A percentile compares a stretch with the other conserved stretches of the same genome.
Conservation (phyloP, 257 asterid species). For the Solanum etuberosum region DNA sequence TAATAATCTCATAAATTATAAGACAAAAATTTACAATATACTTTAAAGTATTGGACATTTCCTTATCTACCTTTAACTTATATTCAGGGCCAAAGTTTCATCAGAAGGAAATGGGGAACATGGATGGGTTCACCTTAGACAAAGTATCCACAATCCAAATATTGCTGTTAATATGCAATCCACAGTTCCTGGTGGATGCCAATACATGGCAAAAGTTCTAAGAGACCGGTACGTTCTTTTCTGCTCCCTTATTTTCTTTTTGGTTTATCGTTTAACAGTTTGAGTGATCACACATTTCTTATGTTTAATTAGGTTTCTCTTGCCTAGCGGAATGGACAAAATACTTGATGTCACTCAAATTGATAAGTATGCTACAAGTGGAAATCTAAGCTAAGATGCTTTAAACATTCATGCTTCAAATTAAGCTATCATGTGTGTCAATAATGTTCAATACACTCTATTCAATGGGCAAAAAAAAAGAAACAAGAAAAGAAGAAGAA, state of each 20-base stretch:
- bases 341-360: slow-evolving; percentile 55
- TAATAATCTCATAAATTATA: background rate
- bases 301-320: slow-evolving; percentile 46
- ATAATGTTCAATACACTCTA: background rate
- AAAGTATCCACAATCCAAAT: slow-evolving; percentile 93
- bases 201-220: slow-evolving; percentile 46
- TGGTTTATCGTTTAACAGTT: background rate
- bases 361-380: slow-evolving; percentile 36
- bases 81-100: slow-evolving; percentile 63
- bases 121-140: slow-evolving; percentile 83
- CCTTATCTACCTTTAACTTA: background rate
- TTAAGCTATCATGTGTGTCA: background rate
- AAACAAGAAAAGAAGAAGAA: background rate
- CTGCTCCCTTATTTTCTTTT: background rate
- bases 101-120: slow-evolving; percentile 32
- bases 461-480: background rate
- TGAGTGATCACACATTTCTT: background rate
- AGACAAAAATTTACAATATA: background rate
- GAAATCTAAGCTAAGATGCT: slow-evolving; percentile 3
- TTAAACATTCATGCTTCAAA: background rate
- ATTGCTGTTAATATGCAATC: slow-evolving; percentile 84
- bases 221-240: slow-evolving; percentile 44
- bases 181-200: slow-evolving; percentile 62
- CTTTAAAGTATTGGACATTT: background rate
- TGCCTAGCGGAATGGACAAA: slow-evolving; percentile 39